Evolutionary conservation across 441 rosid genomes (phyloP), one percentile per base, ranked within the genome.

Genomic region (Gossypium davidsonii): DNA sequence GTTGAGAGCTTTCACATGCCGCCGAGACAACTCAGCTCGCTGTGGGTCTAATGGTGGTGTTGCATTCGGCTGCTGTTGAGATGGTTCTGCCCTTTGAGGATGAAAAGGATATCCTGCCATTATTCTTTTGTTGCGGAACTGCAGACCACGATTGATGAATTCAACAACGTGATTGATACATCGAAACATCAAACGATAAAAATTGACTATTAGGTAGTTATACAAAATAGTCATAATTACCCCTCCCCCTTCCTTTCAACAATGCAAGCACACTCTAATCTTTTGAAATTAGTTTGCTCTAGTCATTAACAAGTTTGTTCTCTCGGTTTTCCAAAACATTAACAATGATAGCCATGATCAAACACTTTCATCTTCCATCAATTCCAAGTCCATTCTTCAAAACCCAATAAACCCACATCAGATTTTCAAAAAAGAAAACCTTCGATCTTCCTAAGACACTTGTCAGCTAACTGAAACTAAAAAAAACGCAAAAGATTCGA

Each of bases 1-100:
- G 83, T 94, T 94, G 80, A 92, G 96, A 83, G 98, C 98, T 81
- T 94, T 85, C 81, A 94, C 99, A 81, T 94, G 93, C 82, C 85
- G 92, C 58, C 68, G 85, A 71, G 99, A 90, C 78, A 83, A 83
- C 84, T 89, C 92, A 10, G 99, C 97, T 6, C 85, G 85, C 71
- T 80, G 83, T 44, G 69, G 69, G 79, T 91, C 96, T 74, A 92
- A 78, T 0, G 79, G 64, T 2, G 83, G 78, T 3, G 83, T 49
- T 18, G 59, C 73, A 17, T 56, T 67, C n/a, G 77, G 37, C 73
- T 76, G 84, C 74, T 76, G 84, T 49, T 89, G 89, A 71, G 89
- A 79, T 23, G 86, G 71, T 56, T 86, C 86, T 14, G 89, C 85
- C 77, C 90, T 88, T 72, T 82, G 87, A 42, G 62, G 80, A 78